Conservation (phyloP, 805 yeast genomes). For the Brettanomyces nanus region DNA sequence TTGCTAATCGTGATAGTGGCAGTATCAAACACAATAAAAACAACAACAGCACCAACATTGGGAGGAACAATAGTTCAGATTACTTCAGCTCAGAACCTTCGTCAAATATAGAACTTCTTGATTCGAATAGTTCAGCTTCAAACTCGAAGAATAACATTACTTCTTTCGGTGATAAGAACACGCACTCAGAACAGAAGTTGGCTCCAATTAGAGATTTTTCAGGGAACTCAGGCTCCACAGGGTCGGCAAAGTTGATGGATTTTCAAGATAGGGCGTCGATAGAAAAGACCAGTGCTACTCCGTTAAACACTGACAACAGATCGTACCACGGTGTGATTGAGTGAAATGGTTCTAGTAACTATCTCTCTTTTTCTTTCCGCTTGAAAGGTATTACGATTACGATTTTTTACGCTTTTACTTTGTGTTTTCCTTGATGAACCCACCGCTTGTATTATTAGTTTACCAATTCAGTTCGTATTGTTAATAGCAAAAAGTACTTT, state of each 20-base stretch:
- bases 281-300: neutral
- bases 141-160: neutral
- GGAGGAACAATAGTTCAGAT: neutral
- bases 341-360: neutral
- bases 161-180: neutral
- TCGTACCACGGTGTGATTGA: conserved; percentile 8
- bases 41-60: neutral
- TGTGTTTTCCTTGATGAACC: neutral
- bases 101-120: conserved; percentile 3
- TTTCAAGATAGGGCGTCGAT: conserved; percentile 7
- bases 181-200: neutral
- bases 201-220: conserved; percentile 1
- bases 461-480: neutral
- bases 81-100: conserved; percentile 1
- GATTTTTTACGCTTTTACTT: no score
- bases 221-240: neutral
- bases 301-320: conserved; percentile 3
- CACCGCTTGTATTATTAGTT: neutral
- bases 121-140: neutral
- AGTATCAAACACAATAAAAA: neutral
- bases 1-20: neutral
- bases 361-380: no score
- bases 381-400: no score
- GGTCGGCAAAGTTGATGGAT: conserved; percentile 9
- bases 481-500: no score